Evolutionary conservation across 257 asterid species (phyloP).

Genomic region (Salvia rosmarinus): DNA sequence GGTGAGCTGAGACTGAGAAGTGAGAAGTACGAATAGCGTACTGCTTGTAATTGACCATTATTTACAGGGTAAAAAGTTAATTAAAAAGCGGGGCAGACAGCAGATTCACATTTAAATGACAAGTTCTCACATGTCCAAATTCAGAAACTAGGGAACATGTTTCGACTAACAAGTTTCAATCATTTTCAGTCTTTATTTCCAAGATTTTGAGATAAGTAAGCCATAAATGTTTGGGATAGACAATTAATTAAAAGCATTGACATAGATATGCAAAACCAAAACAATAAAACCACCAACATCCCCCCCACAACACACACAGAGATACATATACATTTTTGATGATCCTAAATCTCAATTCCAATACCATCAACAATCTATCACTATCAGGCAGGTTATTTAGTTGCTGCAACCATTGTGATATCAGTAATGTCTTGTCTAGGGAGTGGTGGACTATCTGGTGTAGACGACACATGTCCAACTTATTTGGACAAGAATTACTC

Average conservation of each 20-base stretch:
- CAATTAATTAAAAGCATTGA: neutral
- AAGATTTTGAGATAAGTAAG: neutral
- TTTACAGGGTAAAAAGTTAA: neutral
- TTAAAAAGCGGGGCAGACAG: neutral
- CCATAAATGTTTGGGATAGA: constrained; percentile 1
- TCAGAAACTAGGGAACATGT: neutral
- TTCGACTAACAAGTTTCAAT: neutral
- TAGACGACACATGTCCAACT: constrained; percentile 19
- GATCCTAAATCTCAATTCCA: constrained; percentile 2
- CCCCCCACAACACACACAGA: neutral
- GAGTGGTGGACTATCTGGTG: neutral
- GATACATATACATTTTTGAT: neutral
- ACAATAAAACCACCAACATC: neutral
- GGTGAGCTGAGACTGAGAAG: neutral
- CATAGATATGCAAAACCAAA: constrained; percentile 1
- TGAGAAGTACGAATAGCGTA: neutral
- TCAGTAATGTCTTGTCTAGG: constrained; percentile 14
- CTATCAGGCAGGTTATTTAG: neutral
- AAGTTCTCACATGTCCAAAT: constrained; percentile 19
- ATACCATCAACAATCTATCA: neutral
- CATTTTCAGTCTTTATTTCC: constrained; percentile 2
- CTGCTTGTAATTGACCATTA: neutral
- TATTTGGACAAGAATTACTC: constrained; percentile 9
- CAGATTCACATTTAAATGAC: constrained; percentile 1
- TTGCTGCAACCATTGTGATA: constrained; percentile 10